Percentiles rank a stretch among this genome's conserved stretches.
phyloP scores from a whole-genome alignment of 768 basidiomycete species.

The Suillus plorans region DNA sequence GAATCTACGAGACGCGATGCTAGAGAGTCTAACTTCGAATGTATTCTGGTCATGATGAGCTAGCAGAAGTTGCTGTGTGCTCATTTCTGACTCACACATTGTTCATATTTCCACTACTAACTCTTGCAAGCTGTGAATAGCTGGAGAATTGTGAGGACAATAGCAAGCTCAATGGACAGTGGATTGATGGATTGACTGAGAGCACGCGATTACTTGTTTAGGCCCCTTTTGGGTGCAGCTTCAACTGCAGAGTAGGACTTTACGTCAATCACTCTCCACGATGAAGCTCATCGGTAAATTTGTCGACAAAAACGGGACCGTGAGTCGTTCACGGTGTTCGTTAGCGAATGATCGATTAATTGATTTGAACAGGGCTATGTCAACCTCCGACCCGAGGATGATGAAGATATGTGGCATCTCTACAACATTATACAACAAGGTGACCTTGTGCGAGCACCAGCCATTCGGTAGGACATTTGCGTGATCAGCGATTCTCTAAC shows the following conservation, averaged over 20 bases:
- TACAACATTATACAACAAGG: conserved; percentile 95
- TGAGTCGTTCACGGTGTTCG: conserved; percentile 37
- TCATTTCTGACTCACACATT: not conserved
- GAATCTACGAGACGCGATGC: conserved; percentile 59
- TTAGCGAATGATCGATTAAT: conserved; percentile 11
- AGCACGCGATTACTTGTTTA: not conserved
- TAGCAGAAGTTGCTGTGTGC: not conserved
- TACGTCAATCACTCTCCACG: conserved; percentile 12
- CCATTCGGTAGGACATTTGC: conserved; percentile 59
- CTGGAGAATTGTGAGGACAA: not conserved
- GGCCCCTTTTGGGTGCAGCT: not conserved
- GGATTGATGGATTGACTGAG: not conserved
- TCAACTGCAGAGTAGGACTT: not conserved
- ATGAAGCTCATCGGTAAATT: conserved; percentile 89
- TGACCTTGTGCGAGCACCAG: conserved; percentile 82
- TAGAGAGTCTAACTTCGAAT: conserved; percentile 51
- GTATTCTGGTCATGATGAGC: conserved; percentile 20
- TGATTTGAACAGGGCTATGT: conserved; percentile 74
- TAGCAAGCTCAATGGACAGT: not conserved
- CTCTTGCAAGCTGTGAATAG: too few species aligned
- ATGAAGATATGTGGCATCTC: conserved; percentile 99
- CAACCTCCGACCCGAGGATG: conserved; percentile 92
- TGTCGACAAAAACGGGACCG: conserved; percentile 82
- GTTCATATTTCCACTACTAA: not conserved
- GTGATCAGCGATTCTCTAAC: not conserved